Evolutionary conservation across 2,329 filamentous ascomycete genomes (phyloP), one percentile per base, ranked within the genome.

Genomic region (Aspergillus flavus): DNA sequence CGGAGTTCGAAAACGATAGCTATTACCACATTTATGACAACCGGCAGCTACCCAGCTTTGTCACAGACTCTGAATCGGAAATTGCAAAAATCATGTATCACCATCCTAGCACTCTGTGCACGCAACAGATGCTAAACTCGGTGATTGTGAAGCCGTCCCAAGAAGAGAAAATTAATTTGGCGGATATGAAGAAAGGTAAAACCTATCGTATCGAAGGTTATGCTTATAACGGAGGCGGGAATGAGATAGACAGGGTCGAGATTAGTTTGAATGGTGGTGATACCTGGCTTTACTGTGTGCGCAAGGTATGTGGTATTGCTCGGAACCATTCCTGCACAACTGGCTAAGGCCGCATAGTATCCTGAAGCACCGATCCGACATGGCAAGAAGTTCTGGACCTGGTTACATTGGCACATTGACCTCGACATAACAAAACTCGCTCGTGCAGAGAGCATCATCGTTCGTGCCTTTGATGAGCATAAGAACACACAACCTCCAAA

Each of bases 321-420:
- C 7, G 9, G 45, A 34, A 26, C 23, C 26, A 14, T 6, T 30
- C 10, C 0, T 39, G 14, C 48, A 4, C 11, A 23, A 26, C 3
- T 36, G 21, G 57, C 9, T 50, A 23, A 28, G 54, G 50, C n/a
- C 26, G n/a, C 6, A 9, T 19, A 79, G 64, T 84, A 81, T 56
- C 83, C 83, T 1, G 78, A 84, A 19, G 72, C 73, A 6, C 82
- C 83, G 0, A 77, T 85, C 39, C 75, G 83, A 5, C 82, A 86
- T 60, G 83, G 83, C 3, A 81, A 79, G 45, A 86, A 83, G 66
- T 85, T 83, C 67, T 85, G 83, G 84, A 81, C 83, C 0, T 86
- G 84, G 84, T 52, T 83, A 4, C 80, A 83, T 64, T 86, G 84
- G 84, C 75, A 84, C 61, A 73, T 85, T 1, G 84, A 86, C 60